phyloP scores from a whole-genome alignment of 208 protist genomes.

The Wallacemonas sp. region DNA sequence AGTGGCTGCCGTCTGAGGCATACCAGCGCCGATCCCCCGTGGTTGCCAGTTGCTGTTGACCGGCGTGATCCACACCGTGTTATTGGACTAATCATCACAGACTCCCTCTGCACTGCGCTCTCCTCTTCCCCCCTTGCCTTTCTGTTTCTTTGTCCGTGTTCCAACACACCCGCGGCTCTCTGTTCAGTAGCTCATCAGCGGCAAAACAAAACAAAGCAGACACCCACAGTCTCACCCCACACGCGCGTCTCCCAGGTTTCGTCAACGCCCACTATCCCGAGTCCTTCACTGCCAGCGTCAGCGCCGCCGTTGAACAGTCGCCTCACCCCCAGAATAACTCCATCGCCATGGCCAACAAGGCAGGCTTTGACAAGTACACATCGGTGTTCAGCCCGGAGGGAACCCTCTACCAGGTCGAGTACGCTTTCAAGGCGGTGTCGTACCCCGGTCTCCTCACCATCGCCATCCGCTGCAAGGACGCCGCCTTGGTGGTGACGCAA shows the following conservation, averaged over 20 bases:
- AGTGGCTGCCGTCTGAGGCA: too few relatives aligned
- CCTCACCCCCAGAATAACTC: too few relatives aligned
- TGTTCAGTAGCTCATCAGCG: too few relatives aligned
- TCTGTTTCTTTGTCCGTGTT: not conserved
- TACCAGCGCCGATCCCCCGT: too few relatives aligned
- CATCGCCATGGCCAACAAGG: slow-evolving; percentile 54
- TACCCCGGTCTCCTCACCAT: slow-evolving; percentile 95
- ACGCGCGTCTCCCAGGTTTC: not conserved
- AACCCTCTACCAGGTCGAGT: slow-evolving; percentile 98
- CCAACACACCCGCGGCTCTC: not conserved
- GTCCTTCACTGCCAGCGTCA: too few relatives aligned
- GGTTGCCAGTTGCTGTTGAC: too few relatives aligned
- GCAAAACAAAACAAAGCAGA: not conserved
- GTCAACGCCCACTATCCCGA: too few relatives aligned
- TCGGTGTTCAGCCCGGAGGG: slow-evolving; percentile 99
- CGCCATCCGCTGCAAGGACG: slow-evolving; percentile 95
- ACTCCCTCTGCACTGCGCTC: too few relatives aligned
- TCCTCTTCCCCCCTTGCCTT: not conserved
- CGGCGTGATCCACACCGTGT: too few relatives aligned
- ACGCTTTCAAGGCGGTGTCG: slow-evolving; percentile 98
- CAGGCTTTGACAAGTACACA: slow-evolving; percentile 98
- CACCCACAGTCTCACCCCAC: not conserved
- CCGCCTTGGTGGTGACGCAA: slow-evolving; percentile 94
- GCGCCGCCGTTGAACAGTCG: too few relatives aligned
- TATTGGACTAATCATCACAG: too few relatives aligned